Base-by-base conservation (phyloP, 2,329 filamentous ascomycete species). In the Clarireedia monteithiana region DNA sequence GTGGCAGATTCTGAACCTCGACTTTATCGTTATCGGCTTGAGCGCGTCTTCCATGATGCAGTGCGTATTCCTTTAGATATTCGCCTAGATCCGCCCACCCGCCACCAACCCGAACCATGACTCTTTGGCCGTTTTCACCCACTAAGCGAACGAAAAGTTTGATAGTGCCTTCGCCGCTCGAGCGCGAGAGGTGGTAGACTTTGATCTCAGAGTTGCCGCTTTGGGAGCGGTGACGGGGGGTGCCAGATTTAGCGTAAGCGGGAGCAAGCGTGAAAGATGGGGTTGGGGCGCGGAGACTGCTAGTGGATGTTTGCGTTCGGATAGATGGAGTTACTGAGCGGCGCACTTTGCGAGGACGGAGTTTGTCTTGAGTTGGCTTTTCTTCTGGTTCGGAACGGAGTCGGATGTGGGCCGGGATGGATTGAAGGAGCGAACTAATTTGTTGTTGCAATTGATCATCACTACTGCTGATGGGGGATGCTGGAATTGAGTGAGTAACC, bases 61-160 rank as follows among this genome's bases (percentile, higher is more conserved):
- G 84, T 6, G 91, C 91, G 66, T 96, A 99, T 70, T 96, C 90
- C 64, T 91, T 87, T 44, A 99, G 78, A 67, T 96, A 99, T 70
- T 97, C 94, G 39, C 88, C 92, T 20, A 99, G 76, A 70, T 99
- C 94, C 14, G 91, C 91, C 94, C 94, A 99, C n/a, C 94, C 94
- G 58, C 94, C 94, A 12, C 94, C 94, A 12, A 99, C 92, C 38
- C 94, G 88, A 6, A 99, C 94, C 94, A 99, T 97, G 59, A 97
- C 91, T 51, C 94, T 84, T 71, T 97, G 91, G 15, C 89, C 89
- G 56, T 84, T 80, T 69, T 96, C 91, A 50, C 94, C 94, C 2
- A 99, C 91, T 1, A 91, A 85, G 15, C 94, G 87, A 52, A 99
- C 91, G 66, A 95, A 95, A 5, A 99, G 81, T 72, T 96, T 97